Conservation (phyloP, 1,284 basidiomycete genomes). For the Moesziomyces antarcticus region DNA sequence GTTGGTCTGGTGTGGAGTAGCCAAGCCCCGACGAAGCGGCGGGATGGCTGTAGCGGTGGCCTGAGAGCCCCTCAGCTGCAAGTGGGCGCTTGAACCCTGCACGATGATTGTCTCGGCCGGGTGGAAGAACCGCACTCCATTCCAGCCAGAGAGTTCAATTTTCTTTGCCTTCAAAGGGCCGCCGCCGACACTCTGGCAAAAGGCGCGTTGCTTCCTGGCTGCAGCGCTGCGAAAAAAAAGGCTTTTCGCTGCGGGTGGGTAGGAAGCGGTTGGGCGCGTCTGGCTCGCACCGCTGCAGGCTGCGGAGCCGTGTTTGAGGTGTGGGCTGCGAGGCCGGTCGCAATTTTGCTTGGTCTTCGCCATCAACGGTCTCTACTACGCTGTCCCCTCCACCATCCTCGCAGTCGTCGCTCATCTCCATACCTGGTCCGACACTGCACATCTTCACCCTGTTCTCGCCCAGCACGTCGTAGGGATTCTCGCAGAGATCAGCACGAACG, state of each 20-base stretch:
- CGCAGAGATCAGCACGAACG: too few relatives aligned
- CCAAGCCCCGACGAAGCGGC: too few relatives aligned
- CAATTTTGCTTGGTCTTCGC: neutral
- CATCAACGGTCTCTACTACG: neutral
- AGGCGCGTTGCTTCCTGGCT: too few relatives aligned
- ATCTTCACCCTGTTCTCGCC: neutral
- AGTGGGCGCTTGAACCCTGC: constrained; percentile 16
- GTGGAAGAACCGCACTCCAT: constrained; percentile 20
- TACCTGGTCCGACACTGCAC: neutral
- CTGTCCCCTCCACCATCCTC: neutral
- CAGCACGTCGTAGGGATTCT: too few relatives aligned
- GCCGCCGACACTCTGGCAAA: neutral
- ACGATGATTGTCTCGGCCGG: constrained; percentile 20
- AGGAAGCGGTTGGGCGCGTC: too few relatives aligned
- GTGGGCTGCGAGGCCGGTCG: neutral
- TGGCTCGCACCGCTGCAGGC: neutral
- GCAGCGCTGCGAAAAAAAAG: neutral
- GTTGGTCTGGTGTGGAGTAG: too few relatives aligned
- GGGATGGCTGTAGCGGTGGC: neutral
- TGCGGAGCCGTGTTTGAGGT: neutral
- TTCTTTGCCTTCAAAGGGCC: neutral
- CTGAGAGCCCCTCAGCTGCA: constrained; percentile 2
- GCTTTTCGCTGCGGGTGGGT: neutral
- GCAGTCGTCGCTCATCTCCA: neutral
- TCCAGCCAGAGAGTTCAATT: neutral